Evolutionary conservation across 768 basidiomycete genomes (phyloP), one percentile per base, ranked within the genome.

Genomic region (Lentinus brumalis): DNA sequence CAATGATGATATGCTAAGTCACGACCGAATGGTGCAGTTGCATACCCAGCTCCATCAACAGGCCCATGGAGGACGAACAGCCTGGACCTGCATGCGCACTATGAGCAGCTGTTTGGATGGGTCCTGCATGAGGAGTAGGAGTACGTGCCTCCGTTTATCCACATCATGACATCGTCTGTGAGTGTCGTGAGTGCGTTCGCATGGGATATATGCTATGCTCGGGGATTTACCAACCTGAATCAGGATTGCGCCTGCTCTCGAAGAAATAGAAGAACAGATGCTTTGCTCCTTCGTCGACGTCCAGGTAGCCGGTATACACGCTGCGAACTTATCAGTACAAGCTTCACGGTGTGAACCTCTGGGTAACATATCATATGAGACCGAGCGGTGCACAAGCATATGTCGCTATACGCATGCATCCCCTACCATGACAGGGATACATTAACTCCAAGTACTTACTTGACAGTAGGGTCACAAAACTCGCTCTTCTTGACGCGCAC

Each of bases 391-490:
- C 21, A 26, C 21, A 26, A 26, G 21, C 21, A 26, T 26, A 26
- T 26, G 21, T 26, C 21, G 21, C 21, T 26, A 26, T 26, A 26
- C 21, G 21, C 21, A 26, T 26, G 21, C 21, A 26, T 26, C 21
- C 21, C 21, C 21, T 26, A 26, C 21, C 21, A 26, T 26, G 21
- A 26, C 21, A 26, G 21, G 21, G 2, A 26, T 26, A 26, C 21
- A 26, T 26, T 26, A 26, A 26, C 21, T 26, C 2, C 21, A 26
- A 26, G 21, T 26, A 26, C 21, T 57, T 45, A 84, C 84, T 82
- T 83, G 44, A 87, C 86, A 15, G 85, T 87, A 14, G 83, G 80
- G 68, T 87, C 86, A 63, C 86, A 87, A 67, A 87, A 87, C 53
- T 76, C 67, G 40, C 75, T 82, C 71, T 85, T 86, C 76, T 86